Percentiles rank a stretch among this genome's conserved stretches.
These are phyloP conservation scores for Stagonosporopsis chrysanthemi DNA, from an alignment of 2,329 filamentous ascomycete genomes.

Conservation along the genomic window DNA sequence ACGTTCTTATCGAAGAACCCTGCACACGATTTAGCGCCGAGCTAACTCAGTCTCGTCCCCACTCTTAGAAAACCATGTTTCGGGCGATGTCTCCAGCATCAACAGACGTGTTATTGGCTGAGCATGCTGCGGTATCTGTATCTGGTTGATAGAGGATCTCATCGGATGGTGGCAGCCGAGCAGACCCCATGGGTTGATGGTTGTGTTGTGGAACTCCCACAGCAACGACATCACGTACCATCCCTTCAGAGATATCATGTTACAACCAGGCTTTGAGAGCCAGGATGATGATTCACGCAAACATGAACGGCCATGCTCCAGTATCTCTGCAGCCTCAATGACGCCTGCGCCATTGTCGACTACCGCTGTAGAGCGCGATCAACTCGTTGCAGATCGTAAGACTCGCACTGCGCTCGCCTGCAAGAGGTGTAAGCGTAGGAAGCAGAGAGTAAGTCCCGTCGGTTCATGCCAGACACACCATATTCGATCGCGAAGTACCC, in stretches of 20 bases:
- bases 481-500: not conserved
- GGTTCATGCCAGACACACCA: not conserved
- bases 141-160: not conserved
- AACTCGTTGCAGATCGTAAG: constrained; percentile 21
- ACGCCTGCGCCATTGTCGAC: not conserved
- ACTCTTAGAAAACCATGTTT: not conserved
- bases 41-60: not conserved
- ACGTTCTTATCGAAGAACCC: constrained; percentile 7
- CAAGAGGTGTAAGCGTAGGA: constrained; percentile 38
- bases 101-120: not conserved
- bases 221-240: not conserved
- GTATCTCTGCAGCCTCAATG: not conserved
- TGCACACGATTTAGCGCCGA: constrained; percentile 8
- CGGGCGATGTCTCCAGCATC: not conserved
- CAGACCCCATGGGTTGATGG: not conserved
- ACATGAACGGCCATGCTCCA: not conserved
- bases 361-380: not conserved
- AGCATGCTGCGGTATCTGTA: not conserved
- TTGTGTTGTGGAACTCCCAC: not conserved
- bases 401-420: constrained; percentile 35
- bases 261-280: not conserved
- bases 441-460: constrained; percentile 32
- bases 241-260: not conserved
- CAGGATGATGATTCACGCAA: not conserved
- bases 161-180: constrained; percentile 3